Evolutionary conservation across 345 rosid genomes (phyloP).

Genomic region (Syzygium jambos): DNA sequence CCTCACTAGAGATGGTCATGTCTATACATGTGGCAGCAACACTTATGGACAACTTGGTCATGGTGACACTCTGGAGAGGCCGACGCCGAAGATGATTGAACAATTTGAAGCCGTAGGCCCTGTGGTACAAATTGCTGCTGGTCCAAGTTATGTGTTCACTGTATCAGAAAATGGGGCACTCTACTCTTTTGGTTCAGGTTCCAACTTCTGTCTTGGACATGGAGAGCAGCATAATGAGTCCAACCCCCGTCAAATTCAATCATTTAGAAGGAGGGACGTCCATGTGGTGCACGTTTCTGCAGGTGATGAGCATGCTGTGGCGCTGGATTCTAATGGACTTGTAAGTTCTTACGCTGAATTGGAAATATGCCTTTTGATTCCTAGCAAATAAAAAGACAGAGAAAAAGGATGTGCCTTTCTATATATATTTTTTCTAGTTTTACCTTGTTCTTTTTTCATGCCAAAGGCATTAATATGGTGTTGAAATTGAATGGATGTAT

Average conservation of each 20-base stretch:
- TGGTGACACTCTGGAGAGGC: conserved; percentile 74
- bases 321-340: conserved; percentile 89
- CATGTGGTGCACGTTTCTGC: conserved; percentile 89
- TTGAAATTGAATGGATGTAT: conserved; percentile 5
- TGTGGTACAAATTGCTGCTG: conserved; percentile 80
- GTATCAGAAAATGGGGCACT: conserved; percentile 54
- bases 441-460: neutral
- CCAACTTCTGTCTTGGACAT: conserved; percentile 91
- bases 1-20: conserved; percentile 71
- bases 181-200: conserved; percentile 91
- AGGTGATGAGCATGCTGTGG: conserved; percentile 94
- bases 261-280: conserved; percentile 58
- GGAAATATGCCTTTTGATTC: neutral
- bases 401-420: neutral
- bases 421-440: neutral
- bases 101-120: conserved; percentile 42
- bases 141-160: conserved; percentile 78
- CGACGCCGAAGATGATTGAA: conserved; percentile 60
- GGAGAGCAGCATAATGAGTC: conserved; percentile 91
- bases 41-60: conserved; percentile 91
- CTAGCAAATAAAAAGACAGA: neutral
- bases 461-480: neutral
- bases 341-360: conserved; percentile 28
- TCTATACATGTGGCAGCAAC: conserved; percentile 77
- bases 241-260: conserved; percentile 69